Evolutionary conservation across 805 yeast genomes (phyloP), one percentile per base, ranked within the genome.

Genomic region (Hanseniaspora vineae): DNA sequence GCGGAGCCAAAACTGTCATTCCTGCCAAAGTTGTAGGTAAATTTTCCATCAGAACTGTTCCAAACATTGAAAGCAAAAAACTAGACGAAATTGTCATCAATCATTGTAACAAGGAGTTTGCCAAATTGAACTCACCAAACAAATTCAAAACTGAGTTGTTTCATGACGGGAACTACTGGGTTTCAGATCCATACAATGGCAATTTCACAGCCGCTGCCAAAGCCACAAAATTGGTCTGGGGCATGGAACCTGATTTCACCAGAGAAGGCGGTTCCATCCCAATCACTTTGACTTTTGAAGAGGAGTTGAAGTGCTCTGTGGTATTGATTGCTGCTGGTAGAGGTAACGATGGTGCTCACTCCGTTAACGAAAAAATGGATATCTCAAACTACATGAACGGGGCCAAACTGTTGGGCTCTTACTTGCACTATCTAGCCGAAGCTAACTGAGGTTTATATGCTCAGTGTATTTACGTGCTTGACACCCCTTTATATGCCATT

Each of bases 221-320:
- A 65, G 98, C 98, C 49, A 92, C 98, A 42, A 81, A 88, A 66
- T 80, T 81, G 46, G 98, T 92, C 32, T 92, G 96, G 89, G 82
- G 85, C 54, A 78, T 90, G 44, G 94, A 86, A 53, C 98, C 98
- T 35, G 98, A 92, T 67, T 78, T 86, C 63, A 94, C 97, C 39
- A 81, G 99, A 72, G 99, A 92, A 71, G 99, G 99, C 60, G 99
- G 99, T 37, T 89, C 97, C 3, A 92, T 92, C 61, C 99, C 99
- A 54, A 89, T 92, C 65, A 90, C 99, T 19, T 68, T 92, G 55
- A 83, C 96, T 35, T 92, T 92, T 68, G 96, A 92, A 71, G 75
- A 88, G 59, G 80, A 79, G 62, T 75, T 92, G 60, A 80, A 84
- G 58, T 84, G 94, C 20, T 81, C 81, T 53, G 97, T 89, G 33